Base-by-base conservation (phyloP, 305 asterid species). In the Andrographis paniculata region DNA sequence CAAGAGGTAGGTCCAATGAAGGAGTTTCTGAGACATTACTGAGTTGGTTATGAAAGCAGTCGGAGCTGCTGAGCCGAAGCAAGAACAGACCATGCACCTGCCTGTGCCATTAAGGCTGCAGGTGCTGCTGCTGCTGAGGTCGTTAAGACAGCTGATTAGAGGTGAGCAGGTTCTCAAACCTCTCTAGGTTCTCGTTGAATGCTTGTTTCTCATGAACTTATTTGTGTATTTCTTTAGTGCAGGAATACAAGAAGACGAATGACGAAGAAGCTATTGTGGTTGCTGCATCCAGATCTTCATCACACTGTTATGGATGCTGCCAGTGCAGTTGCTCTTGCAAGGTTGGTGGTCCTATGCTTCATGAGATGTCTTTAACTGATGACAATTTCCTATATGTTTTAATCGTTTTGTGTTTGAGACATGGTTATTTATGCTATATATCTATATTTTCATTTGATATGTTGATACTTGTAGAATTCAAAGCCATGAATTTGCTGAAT, bases 111-210 rank as follows among this genome's bases (percentile, higher is more conserved):
- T 55, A 76, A 63, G 76, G 85, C 95, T 36, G 99, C 94, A 47
- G 97, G 95, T 48, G 99, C 84, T 69, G 97, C 75, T 76, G 99
- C 97, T 59, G 97, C 99, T 10, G 99, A 92, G 68, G 76, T 84
- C 27, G 99, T 92, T 45, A 92, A 92, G 72, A 77, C 68, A 73
- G 93, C 94, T 61, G 99, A 53, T 64, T 65, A 36, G 99, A 92
- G 92, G 99, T 92, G 52, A 42, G 75, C 55, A 41, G 64, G 15
- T 38, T 55, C n/a, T 56, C n/a, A n/a, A n/a, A n/a, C n/a, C n/a
- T n/a, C n/a, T n/a, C 14, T 52, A 36, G 39, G 53, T 63, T 56
- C 52, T 45, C 64, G 59, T 58, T 43, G 40, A 44, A 27, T 51
- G 57, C 60, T 28, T 45, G 14, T 44, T 40, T 68, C 44, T 57